These are phyloP conservation scores for Xylaria flabelliformis DNA, from an alignment of 495 filamentous ascomycete species.

Conservation along the genomic window DNA sequence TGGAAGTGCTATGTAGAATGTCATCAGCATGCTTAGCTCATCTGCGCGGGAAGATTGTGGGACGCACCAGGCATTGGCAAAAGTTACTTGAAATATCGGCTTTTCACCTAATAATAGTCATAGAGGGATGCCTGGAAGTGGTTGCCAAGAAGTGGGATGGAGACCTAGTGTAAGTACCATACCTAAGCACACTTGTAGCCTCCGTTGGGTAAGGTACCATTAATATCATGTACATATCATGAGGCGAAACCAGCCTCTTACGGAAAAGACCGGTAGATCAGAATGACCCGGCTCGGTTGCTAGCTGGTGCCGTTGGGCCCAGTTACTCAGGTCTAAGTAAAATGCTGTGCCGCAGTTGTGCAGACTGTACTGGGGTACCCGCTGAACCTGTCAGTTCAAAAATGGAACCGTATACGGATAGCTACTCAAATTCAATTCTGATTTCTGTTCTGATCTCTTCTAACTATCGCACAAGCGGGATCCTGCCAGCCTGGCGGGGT, in stretches of 20 bases:
- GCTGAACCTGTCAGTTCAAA: background rate
- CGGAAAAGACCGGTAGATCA: background rate
- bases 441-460: constrained; percentile 8
- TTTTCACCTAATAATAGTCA: constrained; percentile 18
- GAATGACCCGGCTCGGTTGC: background rate
- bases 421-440: background rate
- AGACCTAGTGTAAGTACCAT: background rate
- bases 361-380: background rate
- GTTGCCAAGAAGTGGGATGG: constrained; percentile 6
- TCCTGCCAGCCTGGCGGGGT: constrained; percentile 3
- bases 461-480: background rate
- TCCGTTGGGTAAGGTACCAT: background rate
- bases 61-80: background rate
- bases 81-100: background rate
- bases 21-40: constrained; percentile 13
- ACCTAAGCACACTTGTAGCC: background rate
- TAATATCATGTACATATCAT: background rate
- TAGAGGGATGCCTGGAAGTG: background rate
- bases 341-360: constrained; percentile 5
- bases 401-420: background rate
- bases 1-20: background rate
- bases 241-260: background rate
- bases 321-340: background rate
- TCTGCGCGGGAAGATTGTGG: constrained; percentile 8
- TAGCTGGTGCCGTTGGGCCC: background rate